These are phyloP conservation scores for Seminavis robusta DNA, from an alignment of 108 stramenopile genomes.

Conservation along the genomic window DNA sequence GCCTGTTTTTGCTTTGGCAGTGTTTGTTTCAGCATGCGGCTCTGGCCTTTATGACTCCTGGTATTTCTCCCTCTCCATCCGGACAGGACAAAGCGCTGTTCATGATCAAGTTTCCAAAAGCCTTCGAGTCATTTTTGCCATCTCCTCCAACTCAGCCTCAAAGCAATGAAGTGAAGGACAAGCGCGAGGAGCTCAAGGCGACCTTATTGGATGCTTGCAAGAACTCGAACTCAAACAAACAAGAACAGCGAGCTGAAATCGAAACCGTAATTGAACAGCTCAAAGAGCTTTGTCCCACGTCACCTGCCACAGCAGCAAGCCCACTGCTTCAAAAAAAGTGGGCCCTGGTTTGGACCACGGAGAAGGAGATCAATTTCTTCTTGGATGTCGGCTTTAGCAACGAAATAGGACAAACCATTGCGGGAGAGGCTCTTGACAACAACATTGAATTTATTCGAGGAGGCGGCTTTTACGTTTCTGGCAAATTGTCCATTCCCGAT, in stretches of 20 bases:
- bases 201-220: background rate
- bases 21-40: too few relatives aligned
- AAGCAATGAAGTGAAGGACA: too few relatives aligned
- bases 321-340: conserved; percentile 37
- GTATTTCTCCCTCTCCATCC: too few relatives aligned
- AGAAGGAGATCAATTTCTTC: conserved; percentile 70
- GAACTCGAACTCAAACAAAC: too few relatives aligned
- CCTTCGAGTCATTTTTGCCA: too few relatives aligned
- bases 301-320: conserved; percentile 23
- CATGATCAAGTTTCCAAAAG: too few relatives aligned
- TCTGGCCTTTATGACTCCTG: too few relatives aligned
- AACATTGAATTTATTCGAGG: conserved; percentile 45
- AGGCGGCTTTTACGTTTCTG: conserved; percentile 46
- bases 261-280: conserved; percentile 35
- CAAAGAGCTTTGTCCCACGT: conserved; percentile 21
- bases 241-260: conserved; percentile 3
- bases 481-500: conserved; percentile 13
- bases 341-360: conserved; percentile 49
- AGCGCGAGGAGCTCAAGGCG: background rate
- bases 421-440: conserved; percentile 29
- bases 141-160: too few relatives aligned
- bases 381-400: conserved; percentile 29
- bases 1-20: too few relatives aligned
- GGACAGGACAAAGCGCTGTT: too few relatives aligned
- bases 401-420: conserved; percentile 40